phyloP scores from a whole-genome alignment of 2,329 filamentous ascomycete species.

The Aspergillus quadricinctus region DNA sequence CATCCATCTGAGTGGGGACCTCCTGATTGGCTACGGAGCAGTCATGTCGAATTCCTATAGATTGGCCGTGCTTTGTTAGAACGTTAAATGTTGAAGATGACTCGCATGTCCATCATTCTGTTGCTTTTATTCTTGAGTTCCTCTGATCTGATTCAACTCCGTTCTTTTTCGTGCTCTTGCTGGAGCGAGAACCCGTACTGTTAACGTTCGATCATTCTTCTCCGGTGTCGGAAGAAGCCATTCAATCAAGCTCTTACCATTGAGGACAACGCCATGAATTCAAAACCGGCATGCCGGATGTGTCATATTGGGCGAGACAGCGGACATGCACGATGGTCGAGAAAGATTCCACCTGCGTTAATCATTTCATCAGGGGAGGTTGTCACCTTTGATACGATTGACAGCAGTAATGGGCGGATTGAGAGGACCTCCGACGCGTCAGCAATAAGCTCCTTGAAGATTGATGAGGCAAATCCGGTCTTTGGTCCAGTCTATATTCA shows the following conservation, averaged over 20 bases:
- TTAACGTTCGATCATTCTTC: neutral
- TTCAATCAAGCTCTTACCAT: neutral
- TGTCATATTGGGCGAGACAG: slow-evolving; percentile 32
- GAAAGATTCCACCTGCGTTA: slow-evolving; percentile 41
- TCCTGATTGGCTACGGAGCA: neutral
- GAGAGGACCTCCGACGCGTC: slow-evolving; percentile 39
- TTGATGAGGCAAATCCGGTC: slow-evolving; percentile 44
- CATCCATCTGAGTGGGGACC: neutral
- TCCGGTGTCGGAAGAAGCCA: neutral
- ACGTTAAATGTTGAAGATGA: neutral
- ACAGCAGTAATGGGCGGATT: slow-evolving; percentile 51
- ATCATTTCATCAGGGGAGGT: slow-evolving; percentile 47
- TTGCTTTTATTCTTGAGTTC: neutral
- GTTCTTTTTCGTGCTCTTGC: neutral
- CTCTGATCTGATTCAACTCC: neutral
- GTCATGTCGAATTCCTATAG: neutral
- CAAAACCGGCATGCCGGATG: slow-evolving; percentile 20
- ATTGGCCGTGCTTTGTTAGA: neutral
- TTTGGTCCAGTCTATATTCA: slow-evolving; percentile 50
- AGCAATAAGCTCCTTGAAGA: slow-evolving; percentile 40
- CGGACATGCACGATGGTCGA: slow-evolving; percentile 49
- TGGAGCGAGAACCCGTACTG: neutral
- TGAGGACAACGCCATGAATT: slow-evolving; percentile 1
- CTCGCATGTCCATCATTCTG: neutral
- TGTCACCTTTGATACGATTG: slow-evolving; percentile 48